A percentile compares a stretch with the other conserved stretches of the same genome.
Conservation (phyloP, 768 basidiomycete species). For the Lactarius pseudohatsudake region DNA sequence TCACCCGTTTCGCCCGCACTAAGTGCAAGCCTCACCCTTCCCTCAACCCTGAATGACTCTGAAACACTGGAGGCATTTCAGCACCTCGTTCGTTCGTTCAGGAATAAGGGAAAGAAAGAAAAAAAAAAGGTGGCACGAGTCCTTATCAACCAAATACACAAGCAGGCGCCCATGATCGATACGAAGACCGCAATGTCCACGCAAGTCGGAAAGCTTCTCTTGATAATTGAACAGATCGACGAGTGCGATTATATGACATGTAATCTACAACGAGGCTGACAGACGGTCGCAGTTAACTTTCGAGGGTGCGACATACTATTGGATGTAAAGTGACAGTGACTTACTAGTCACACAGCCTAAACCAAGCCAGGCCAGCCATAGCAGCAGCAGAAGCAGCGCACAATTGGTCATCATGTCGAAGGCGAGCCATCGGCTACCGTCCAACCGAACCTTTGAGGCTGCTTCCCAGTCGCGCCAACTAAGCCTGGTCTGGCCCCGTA, state of each 20-base stretch:
- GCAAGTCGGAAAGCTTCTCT: conserved; percentile 16
- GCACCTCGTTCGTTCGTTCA: conserved; percentile 1
- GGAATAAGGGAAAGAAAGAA: background rate
- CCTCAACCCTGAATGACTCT: background rate
- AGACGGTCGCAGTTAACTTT: conserved; percentile 22
- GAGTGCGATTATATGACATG: conserved; percentile 25
- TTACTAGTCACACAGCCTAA: conserved; percentile 7
- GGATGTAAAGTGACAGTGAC: conserved; percentile 18
- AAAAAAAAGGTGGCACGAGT: conserved; percentile 1
- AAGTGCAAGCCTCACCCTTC: background rate
- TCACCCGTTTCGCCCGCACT: conserved; percentile 18
- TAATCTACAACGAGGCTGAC: conserved; percentile 27
- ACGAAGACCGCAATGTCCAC: conserved; percentile 8
- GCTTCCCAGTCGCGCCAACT: conserved; percentile 1
- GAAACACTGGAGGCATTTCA: background rate
- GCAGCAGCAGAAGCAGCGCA: background rate
- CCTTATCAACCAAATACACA: conserved; percentile 3
- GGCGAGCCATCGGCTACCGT: background rate
- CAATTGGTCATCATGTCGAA: background rate
- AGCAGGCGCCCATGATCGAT: conserved; percentile 16
- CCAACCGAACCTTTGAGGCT: background rate
- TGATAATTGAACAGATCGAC: conserved; percentile 26
- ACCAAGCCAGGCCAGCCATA: background rate
- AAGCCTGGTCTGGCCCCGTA: background rate
- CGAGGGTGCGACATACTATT: conserved; percentile 17